Percentiles rank a stretch among this genome's conserved stretches.
phyloP scores from a whole-genome alignment of 805 yeast species.

The Yamadazyma philogaea region DNA sequence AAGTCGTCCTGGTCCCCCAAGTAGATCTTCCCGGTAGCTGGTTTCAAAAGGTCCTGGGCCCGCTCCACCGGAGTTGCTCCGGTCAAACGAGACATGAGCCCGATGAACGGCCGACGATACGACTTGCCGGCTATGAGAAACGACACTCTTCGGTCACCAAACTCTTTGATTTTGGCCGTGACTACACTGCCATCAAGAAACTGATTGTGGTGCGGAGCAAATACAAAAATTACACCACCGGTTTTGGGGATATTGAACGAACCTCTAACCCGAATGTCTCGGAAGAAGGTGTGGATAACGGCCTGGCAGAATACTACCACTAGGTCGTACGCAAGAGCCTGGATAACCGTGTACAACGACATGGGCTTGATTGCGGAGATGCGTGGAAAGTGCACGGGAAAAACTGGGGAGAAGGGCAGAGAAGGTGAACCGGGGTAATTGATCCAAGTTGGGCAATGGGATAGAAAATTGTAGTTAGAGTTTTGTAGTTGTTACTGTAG shows the following conservation, averaged over 20 bases:
- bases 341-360: background rate
- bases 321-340: constrained; percentile 19
- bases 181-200: constrained; percentile 40
- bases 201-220: constrained; percentile 45
- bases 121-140: constrained; percentile 38
- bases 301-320: constrained; percentile 32
- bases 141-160: constrained; percentile 30
- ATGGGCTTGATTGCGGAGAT: constrained; percentile 1
- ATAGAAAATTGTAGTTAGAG: no score
- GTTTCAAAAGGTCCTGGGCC: constrained; percentile 36
- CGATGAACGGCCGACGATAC: constrained; percentile 29
- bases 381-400: background rate
- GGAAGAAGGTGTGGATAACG: constrained; percentile 38
- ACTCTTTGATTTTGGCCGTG: constrained; percentile 33
- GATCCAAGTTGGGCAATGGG: no score
- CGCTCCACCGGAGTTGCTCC: constrained; percentile 42
- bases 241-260: constrained; percentile 35
- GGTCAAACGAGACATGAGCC: constrained; percentile 29
- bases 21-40: constrained; percentile 28
- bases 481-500: no score
- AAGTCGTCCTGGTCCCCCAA: constrained; percentile 17
- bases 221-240: constrained; percentile 39
- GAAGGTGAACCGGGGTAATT: background rate
- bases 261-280: constrained; percentile 39
- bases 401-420: background rate